Conservation (phyloP, 2,329 filamentous ascomycete species). For the Sphaceloma murrayae region DNA sequence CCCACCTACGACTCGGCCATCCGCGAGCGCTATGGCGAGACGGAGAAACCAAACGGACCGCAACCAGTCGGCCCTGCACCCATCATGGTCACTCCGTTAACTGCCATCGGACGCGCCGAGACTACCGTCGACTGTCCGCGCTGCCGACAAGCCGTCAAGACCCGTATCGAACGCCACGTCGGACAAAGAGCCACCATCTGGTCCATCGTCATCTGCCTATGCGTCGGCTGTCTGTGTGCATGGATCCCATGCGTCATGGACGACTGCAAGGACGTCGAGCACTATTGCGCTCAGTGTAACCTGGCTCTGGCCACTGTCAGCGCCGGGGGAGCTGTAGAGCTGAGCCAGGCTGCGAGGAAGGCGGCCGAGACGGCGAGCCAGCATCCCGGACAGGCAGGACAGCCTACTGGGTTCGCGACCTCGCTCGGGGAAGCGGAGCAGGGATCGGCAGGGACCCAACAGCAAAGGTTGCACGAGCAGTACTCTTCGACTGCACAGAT, state of each 20-base stretch:
- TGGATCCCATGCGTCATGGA: conserved; percentile 16
- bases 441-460: too few species aligned
- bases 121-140: conserved; percentile 14
- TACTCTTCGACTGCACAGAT: conserved; percentile 2
- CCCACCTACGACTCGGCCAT: conserved; percentile 6
- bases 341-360: conserved; percentile 9
- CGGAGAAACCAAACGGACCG: conserved; percentile 3
- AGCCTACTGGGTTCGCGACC: too few species aligned
- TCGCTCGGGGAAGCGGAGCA: not conserved
- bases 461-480: not conserved
- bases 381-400: not conserved
- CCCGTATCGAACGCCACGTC: conserved; percentile 14
- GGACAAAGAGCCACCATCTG: conserved; percentile 12
- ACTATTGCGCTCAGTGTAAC: conserved; percentile 15
- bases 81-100: conserved; percentile 13
- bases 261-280: conserved; percentile 16
- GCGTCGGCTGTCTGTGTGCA: conserved; percentile 16
- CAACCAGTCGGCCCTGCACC: not conserved
- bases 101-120: conserved; percentile 12
- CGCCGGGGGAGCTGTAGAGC: conserved; percentile 1
- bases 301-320: conserved; percentile 10
- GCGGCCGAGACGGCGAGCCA: conserved; percentile 5
- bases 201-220: conserved; percentile 15
- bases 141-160: conserved; percentile 13
- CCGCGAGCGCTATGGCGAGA: conserved; percentile 8